Conservation (phyloP, 257 asterid species). For the Salvia hispanica region DNA sequence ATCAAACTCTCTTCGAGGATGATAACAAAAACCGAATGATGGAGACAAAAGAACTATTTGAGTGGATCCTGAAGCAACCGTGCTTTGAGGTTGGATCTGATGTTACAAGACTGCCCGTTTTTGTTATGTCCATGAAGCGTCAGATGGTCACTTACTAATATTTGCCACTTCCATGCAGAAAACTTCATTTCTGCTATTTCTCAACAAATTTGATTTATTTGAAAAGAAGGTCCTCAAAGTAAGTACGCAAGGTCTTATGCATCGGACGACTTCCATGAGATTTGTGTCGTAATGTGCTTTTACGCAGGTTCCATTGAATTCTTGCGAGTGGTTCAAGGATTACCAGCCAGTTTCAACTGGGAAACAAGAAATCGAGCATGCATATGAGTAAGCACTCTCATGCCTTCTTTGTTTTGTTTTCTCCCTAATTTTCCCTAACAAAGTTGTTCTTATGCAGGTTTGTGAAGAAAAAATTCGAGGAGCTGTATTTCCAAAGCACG, state of each 20-base stretch:
- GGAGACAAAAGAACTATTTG: conserved; percentile 97
- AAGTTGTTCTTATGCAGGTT: conserved; percentile 50
- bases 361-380: conserved; percentile 95
- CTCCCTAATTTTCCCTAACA: background rate
- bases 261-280: conserved; percentile 25
- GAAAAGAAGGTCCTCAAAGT: conserved; percentile 93
- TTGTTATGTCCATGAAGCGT: conserved; percentile 8
- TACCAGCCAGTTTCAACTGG: conserved; percentile 92
- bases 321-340: conserved; percentile 93
- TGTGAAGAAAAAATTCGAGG: conserved; percentile 97
- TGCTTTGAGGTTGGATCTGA: conserved; percentile 78
- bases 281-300: conserved; percentile 31
- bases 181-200: conserved; percentile 97
- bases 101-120: conserved; percentile 26
- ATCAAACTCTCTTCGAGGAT: conserved; percentile 92
- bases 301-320: conserved; percentile 81
- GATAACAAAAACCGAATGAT: conserved; percentile 89
- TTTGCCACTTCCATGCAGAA: conserved; percentile 60
- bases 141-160: conserved; percentile 6
- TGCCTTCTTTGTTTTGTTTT: background rate
- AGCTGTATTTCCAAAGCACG: conserved; percentile 87
- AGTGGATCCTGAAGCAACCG: conserved; percentile 96
- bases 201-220: conserved; percentile 94
- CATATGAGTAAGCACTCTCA: conserved; percentile 81
- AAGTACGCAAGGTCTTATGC: conserved; percentile 38